These are phyloP conservation scores for Articulospora tetracladia DNA, from an alignment of 495 filamentous ascomycete genomes.

Conservation along the genomic window DNA sequence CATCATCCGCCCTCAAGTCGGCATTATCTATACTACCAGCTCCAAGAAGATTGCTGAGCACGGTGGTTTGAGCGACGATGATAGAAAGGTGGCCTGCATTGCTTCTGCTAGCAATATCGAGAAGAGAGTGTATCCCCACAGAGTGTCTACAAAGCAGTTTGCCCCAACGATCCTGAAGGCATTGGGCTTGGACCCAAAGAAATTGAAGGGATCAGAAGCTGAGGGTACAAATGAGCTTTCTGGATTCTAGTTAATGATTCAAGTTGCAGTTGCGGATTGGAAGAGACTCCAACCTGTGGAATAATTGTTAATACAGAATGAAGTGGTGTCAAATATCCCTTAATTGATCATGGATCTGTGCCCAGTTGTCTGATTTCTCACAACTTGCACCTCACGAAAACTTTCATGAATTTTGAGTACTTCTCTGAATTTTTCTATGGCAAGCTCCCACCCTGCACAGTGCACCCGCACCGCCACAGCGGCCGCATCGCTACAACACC, in stretches of 20 bases:
- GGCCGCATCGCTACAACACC: no score
- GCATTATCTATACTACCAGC: conserved; percentile 34
- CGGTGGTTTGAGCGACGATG: conserved; percentile 32
- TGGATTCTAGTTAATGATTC: conserved; percentile 20
- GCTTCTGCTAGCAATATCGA: conserved; percentile 25
- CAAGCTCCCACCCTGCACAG: no score
- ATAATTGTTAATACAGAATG: no score
- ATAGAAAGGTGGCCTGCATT: conserved; percentile 31
- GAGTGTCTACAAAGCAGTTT: conserved; percentile 26
- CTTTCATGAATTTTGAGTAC: no score
- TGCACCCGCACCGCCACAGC: no score
- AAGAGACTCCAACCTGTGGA: no score
- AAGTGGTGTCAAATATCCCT: no score
- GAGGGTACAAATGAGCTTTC: conserved; percentile 25
- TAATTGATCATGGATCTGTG: no score
- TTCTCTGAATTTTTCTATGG: no score
- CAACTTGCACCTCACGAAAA: no score
- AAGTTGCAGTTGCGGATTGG: no score
- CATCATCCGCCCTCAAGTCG: conserved; percentile 29
- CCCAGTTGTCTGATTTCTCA: no score
- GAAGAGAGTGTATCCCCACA: conserved; percentile 16
- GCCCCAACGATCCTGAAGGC: conserved; percentile 33
- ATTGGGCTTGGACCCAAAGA: conserved; percentile 26
- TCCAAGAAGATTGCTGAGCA: conserved; percentile 34
- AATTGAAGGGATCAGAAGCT: conserved; percentile 25